Evolutionary conservation across 2,329 filamentous ascomycete species (phyloP), one percentile per base, ranked within the genome.

Genomic region (Rhytidhysteron rufulum): DNA sequence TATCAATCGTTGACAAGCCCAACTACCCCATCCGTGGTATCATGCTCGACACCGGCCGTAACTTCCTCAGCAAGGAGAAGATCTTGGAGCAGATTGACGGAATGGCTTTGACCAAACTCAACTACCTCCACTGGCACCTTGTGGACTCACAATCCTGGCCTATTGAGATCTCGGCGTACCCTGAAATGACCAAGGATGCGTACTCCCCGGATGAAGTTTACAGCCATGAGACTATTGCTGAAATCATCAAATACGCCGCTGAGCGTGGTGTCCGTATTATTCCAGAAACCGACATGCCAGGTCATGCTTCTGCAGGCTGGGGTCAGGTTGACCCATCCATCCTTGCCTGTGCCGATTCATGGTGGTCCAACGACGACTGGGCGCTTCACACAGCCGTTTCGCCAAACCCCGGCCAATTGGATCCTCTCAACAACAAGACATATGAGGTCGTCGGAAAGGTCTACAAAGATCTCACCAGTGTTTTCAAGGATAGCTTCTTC

Each of bases 201-300:
- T 79, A 78, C 55, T 78, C 75, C 0, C 38, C 60, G 8, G 65
- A 67, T 4, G 72, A 77, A 48, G 57, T 64, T 35, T 78, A 71
- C 54, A 67, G 68, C 3, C 65, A 71, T 2, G 48, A 53, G 0
- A 64, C 69, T 41, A 56, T 79, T 33, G 63, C 57, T 15, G 59
- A 60, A 3, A 58, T 79, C 36, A 67, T 79, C 37, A 53, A 56
- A 10, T 78, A 78, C 46, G 75, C 72, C 13, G 65, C 72, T 27
- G 70, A 72, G 24, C 77, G 77, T 15, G 78, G 73, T 41, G 68
- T 82, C n/a, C 75, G 79, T 40, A 67, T 82, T 40, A 67, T 81
- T 24, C 75, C 78, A n/a, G 78, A 82, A 50, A 72, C 80, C 31
- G 78, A 82, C 55, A 80, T 80, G 75, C 78, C 78, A 5, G 75